Base-by-base conservation (phyloP, 441 rosid species). In the Adansonia grandidieri region DNA sequence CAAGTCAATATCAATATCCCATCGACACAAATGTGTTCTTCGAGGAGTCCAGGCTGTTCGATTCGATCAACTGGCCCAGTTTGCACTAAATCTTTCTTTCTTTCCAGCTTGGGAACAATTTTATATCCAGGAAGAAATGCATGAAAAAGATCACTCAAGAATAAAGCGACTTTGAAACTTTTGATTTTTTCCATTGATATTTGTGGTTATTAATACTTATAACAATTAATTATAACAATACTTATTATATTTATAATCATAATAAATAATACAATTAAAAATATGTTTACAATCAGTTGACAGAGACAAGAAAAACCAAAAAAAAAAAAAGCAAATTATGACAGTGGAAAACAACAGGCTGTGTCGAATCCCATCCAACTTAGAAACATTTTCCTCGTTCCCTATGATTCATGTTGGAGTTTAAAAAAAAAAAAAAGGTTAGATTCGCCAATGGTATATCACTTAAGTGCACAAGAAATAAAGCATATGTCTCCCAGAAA, bases 31-130 rank as follows among this genome's bases (percentile, higher is more conserved):
- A 5, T 5, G 32, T 47, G 37, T 68, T 45, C 2, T 47, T 68
- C 17, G 40, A 68, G 40, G 73, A 19, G 9, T 68, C 58, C 73
- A 70, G 73, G 73, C 73, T 70, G 73, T 70, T 24, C 19, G 42
- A 69, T 0, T 22, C 32, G 1, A 47, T 69, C 57, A 69, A 69
- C 10, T 50, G 58, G 58, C 74, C 74, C 74, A 70, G 22, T 22
- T 70, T 70, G 60, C 73, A 68, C 54, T 20, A 11, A 11, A 20
- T 9, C 20, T 20, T 69, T 20, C 9, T 47, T 47, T 47, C 8
- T 24, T 24, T 24, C 28, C 32, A 47, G 73, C 73, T 47, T n/a
- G 9, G 37, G n/a, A 20, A 42, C 8, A n/a, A 19, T 15, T 40
- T 5, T 3, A n/a, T 0, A 67, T 9, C 71, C 32, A 11, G 1